Percentiles rank a stretch among this genome's conserved stretches.
Conservation (phyloP, 345 rosid genomes). For the Rhodomyrtus tomentosa region DNA sequence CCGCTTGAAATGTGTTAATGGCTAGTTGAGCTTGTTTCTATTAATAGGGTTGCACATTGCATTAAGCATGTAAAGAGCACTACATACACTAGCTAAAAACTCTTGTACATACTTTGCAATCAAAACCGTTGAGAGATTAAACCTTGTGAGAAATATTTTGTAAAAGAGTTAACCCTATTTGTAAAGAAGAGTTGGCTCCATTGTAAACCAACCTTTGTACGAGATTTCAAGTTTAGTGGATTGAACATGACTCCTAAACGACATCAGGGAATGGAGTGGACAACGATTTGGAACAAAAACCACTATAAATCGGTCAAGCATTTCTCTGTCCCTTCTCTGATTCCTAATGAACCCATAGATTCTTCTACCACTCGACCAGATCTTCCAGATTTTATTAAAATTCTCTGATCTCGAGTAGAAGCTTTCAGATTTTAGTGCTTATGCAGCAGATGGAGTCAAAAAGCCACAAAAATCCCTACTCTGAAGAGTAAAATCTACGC, state of each 20-base stretch:
- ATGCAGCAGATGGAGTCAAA: not conserved
- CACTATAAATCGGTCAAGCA: not conserved
- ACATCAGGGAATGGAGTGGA: not conserved
- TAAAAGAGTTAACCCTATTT: no score
- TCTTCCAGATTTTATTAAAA: not conserved
- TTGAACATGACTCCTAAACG: not conserved
- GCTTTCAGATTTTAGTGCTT: not conserved
- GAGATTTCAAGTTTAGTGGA: not conserved
- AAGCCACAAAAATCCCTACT: not conserved
- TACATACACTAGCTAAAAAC: no score
- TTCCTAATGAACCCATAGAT: not conserved
- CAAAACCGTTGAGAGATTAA: no score
- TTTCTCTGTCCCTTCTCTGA: not conserved
- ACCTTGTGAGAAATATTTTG: no score
- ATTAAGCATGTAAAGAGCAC: no score
- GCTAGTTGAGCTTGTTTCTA: no score
- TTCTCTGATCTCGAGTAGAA: not conserved
- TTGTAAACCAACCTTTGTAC: not conserved
- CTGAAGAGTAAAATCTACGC: not conserved
- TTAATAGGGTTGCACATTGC: no score
- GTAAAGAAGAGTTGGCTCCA: not conserved
- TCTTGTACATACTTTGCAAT: no score
- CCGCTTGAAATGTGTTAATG: no score
- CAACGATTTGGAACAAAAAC: not conserved
- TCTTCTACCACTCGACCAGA: not conserved